Evolutionary conservation across 352 stramenopile species (phyloP).

Genomic region (Aphanomyces stellatus): DNA sequence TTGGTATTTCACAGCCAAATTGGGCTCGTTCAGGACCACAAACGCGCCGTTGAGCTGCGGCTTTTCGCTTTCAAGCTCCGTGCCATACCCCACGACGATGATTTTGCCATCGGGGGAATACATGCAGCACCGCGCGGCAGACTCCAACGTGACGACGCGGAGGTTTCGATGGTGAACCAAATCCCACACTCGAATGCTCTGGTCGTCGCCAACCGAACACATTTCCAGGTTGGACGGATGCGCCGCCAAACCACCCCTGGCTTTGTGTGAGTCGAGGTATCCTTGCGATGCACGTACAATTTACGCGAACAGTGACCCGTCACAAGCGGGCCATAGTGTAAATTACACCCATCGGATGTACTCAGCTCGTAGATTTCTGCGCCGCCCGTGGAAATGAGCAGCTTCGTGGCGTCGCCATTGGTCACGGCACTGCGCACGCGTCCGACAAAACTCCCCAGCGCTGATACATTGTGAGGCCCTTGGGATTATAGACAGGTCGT

Average conservation of each 20-base stretch:
- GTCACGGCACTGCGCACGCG: constrained; percentile 48
- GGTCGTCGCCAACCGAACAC: constrained; percentile 24
- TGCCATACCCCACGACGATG: constrained; percentile 70
- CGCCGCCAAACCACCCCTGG: constrained; percentile 42
- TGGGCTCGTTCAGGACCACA: constrained; percentile 50
- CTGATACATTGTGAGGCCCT: background rate
- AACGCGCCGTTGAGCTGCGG: constrained; percentile 60
- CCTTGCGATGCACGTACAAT: constrained; percentile 41
- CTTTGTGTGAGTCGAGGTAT: constrained; percentile 4
- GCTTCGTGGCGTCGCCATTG: constrained; percentile 59
- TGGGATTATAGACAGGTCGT: no score
- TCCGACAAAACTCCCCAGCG: constrained; percentile 46
- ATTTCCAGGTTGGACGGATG: constrained; percentile 54
- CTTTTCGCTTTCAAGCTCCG: constrained; percentile 18
- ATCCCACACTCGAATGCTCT: constrained; percentile 25
- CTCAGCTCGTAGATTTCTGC: constrained; percentile 85
- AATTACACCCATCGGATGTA: constrained; percentile 61
- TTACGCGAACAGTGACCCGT: constrained; percentile 74
- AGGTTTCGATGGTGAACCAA: constrained; percentile 16
- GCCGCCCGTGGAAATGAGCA: constrained; percentile 79
- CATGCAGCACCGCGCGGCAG: constrained; percentile 49
- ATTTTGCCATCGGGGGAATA: constrained; percentile 80
- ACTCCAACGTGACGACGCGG: constrained; percentile 50
- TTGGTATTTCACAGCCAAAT: constrained; percentile 61
- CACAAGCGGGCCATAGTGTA: constrained; percentile 72